These are phyloP conservation scores for Cicer pinnatifidum DNA, from an alignment of 306 rosid species.

Conservation along the genomic window DNA sequence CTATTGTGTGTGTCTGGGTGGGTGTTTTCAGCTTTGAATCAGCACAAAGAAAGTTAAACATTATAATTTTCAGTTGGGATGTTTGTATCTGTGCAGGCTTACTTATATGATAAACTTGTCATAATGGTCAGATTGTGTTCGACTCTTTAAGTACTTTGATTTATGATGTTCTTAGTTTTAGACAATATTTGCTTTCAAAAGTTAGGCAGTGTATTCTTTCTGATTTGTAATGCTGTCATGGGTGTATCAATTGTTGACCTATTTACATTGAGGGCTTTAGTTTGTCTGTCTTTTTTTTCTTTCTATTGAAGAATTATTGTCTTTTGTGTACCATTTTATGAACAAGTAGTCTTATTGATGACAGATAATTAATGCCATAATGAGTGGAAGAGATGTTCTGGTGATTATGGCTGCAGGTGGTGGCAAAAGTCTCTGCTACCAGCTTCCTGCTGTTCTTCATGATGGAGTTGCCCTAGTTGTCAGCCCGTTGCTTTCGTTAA, in stretches of 20 bases:
- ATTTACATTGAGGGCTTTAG: not conserved
- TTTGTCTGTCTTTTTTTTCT: not conserved
- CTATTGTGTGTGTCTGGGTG: slow-evolving; percentile 8
- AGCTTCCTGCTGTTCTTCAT: slow-evolving; percentile 89
- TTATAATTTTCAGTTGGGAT: not conserved
- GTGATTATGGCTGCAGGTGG: slow-evolving; percentile 99
- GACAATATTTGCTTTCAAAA: slow-evolving; percentile 30
- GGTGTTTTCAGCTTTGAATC: not conserved
- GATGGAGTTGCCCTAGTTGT: slow-evolving; percentile 89
- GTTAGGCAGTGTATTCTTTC: slow-evolving; percentile 25
- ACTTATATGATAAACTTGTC: slow-evolving; percentile 14
- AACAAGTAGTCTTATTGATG: slow-evolving; percentile 34
- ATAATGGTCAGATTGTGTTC: slow-evolving; percentile 8
- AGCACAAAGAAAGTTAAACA: not conserved
- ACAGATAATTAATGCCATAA: slow-evolving; percentile 87
- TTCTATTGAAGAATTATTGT: not conserved
- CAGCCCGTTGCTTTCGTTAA: slow-evolving; percentile 91
- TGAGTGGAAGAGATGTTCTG: slow-evolving; percentile 87
- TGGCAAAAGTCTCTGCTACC: slow-evolving; percentile 98
- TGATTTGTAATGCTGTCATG: slow-evolving; percentile 21
- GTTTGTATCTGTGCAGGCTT: slow-evolving; percentile 3
- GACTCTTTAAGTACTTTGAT: slow-evolving; percentile 30
- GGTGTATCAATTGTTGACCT: not conserved
- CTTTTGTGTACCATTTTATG: slow-evolving; percentile 39
- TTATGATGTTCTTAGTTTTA: slow-evolving; percentile 15